Evolutionary conservation across 257 asterid genomes (phyloP).

Genomic region (Anisodus acutangulus): DNA sequence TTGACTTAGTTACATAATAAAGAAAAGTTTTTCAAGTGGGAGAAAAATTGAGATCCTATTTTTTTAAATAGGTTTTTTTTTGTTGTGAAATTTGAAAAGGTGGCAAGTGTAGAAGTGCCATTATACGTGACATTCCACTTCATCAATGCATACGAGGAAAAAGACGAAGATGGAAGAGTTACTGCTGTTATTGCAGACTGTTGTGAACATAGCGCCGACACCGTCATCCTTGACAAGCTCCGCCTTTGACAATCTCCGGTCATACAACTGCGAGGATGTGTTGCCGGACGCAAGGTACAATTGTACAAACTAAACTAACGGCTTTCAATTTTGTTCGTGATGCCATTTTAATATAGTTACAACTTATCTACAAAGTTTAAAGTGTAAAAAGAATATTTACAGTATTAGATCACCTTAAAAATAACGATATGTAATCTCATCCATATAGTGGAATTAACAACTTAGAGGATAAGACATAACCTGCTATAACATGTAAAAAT

Average conservation of each 20-base stretch:
- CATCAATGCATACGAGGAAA: conserved; percentile 96
- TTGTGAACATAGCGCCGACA: conserved; percentile 86
- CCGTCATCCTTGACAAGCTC: conserved; percentile 78
- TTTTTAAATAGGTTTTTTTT: not conserved
- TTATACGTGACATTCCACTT: conserved; percentile 81
- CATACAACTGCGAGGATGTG: conserved; percentile 64
- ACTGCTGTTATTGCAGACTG: conserved; percentile 81
- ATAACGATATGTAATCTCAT: not conserved
- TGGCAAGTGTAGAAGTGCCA: conserved; percentile 96
- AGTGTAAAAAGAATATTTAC: no score
- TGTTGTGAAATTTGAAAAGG: conserved; percentile 47
- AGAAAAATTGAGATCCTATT: not conserved
- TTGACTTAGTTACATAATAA: no score
- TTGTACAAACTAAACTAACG: not conserved
- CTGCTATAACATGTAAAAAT: no score
- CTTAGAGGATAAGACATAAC: no score
- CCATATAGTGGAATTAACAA: no score
- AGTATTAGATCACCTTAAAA: no score
- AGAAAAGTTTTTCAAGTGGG: no score
- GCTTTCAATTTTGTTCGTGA: not conserved
- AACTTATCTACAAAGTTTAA: not conserved
- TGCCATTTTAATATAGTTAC: not conserved
- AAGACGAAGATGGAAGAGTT: conserved; percentile 81
- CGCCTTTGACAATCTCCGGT: conserved; percentile 69
- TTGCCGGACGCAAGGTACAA: conserved; percentile 82